These are phyloP conservation scores for Apiospora sp. DNA, from an alignment of 2,329 filamentous ascomycete genomes.

Conservation along the genomic window DNA sequence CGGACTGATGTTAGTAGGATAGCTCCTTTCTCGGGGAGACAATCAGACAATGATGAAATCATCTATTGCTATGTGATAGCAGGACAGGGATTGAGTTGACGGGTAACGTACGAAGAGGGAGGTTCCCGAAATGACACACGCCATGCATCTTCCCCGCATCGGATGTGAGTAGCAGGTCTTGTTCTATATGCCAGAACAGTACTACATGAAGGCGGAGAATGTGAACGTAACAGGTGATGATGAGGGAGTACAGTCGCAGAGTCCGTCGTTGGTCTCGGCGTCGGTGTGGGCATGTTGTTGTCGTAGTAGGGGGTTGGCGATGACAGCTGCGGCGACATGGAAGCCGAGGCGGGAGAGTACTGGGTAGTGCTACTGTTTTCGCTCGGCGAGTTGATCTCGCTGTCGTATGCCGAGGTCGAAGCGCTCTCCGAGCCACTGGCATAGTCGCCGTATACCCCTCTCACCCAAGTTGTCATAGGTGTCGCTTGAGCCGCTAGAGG, in stretches of 20 bases:
- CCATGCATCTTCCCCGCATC: background rate
- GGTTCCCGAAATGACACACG: background rate
- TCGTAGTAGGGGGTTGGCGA: background rate
- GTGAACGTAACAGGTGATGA: background rate
- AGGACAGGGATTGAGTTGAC: too few relatives aligned
- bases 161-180: background rate
- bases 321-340: background rate
- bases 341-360: background rate
- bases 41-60: background rate
- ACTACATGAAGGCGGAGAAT: constrained; percentile 2
- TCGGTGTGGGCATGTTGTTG: background rate
- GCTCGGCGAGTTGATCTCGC: constrained; percentile 7
- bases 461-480: background rate
- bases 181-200: background rate
- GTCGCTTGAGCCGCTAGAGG: background rate
- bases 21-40: background rate
- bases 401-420: background rate
- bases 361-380: background rate
- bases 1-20: background rate
- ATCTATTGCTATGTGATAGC: background rate
- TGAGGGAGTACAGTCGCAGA: background rate
- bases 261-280: background rate
- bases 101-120: background rate
- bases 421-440: background rate
- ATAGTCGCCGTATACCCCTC: background rate